A percentile compares a stretch with the other conserved stretches of the same genome.
Evolutionary conservation across 192 early-diverging fungal genomes (phyloP).

Genomic region (Dimargaris verticillata): DNA sequence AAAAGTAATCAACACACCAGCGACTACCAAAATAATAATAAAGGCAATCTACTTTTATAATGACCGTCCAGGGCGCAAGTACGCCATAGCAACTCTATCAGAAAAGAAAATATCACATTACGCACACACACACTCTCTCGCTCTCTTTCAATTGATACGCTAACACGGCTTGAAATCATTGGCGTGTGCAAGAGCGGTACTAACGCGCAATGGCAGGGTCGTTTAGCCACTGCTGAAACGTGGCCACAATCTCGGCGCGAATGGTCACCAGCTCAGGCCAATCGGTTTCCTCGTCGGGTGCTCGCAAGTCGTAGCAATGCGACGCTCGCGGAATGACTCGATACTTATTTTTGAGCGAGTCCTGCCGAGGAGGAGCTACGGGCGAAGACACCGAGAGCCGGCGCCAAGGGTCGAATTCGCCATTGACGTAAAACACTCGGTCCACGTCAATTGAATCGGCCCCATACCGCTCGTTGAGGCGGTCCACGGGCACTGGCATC

Average conservation of each 20-base stretch:
- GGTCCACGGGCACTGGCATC: constrained; percentile 13
- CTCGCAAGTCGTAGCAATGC: constrained; percentile 8
- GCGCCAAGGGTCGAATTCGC: constrained; percentile 45
- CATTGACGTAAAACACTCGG: constrained; percentile 47
- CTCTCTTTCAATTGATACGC: too few species aligned
- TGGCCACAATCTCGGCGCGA: neutral
- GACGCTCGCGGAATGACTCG: constrained; percentile 1
- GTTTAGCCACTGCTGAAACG: constrained; percentile 1
- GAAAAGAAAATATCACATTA: too few species aligned
- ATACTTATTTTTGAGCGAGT: neutral
- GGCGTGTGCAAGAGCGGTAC: too few species aligned
- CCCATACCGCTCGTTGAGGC: constrained; percentile 21
- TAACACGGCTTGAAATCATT: too few species aligned
- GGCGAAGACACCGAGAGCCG: constrained; percentile 26
- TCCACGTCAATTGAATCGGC: constrained; percentile 20
- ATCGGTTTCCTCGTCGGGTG: constrained; percentile 1
- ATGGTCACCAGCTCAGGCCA: neutral
- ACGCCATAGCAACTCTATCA: too few species aligned
- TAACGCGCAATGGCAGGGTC: neutral
- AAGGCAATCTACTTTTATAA: too few species aligned
- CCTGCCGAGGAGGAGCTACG: neutral
- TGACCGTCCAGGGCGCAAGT: too few species aligned
- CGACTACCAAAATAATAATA: too few species aligned
- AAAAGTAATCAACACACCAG: too few species aligned
- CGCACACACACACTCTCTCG: too few species aligned